Evolutionary conservation across 106 monocot species (phyloP), one percentile per base, ranked within the genome.

Genomic region (Amphibolis antarctica): DNA sequence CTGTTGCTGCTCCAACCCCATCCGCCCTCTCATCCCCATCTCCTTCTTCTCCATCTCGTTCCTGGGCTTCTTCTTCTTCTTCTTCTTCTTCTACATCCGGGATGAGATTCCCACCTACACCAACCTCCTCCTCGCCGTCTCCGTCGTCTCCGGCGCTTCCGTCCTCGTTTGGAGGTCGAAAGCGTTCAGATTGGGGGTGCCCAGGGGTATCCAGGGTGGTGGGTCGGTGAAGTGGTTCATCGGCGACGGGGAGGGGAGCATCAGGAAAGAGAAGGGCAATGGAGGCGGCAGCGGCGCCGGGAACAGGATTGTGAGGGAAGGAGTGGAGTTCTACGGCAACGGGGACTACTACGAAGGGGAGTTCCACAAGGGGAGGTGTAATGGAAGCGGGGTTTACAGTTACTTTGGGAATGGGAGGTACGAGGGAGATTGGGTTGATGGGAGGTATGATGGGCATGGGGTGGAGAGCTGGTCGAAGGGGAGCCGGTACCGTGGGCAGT

Each of bases 381-480:
- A 44, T 21, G 76, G 81, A 17, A 73, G 76, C 5, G 76, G 81
- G 6, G 81, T 81, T 11, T 77, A 76, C 30, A 28, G 46, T 10
- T 77, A 76, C 62, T 46, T 47, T 42, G 53, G 21, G 0, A 60
- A 60, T n/a, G 84, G 84, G 55, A 75, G 75, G 71, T 85, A 77
- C 13, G 84, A 85, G 42, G 84, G 84, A 9, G 84, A 85, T 53
- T 85, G 84, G 84, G 59, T 75, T 15, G 80, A 78, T 13, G 84
- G 80, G 14, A 51, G 64, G 54, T 80, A 80, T 43, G 84, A 84
- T 44, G 84, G 84, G n/a, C 68, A 61, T 21, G 84, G 84, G 43
- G 53, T 84, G 22, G 84, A 84, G 68, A 77, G 74, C 55, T 80
- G 84, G 80, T 67, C 77, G 11, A 67, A 63, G 28, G 84, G 84